Conservation (phyloP, 2,329 filamentous ascomycete species). For the Cytospora piceae region DNA sequence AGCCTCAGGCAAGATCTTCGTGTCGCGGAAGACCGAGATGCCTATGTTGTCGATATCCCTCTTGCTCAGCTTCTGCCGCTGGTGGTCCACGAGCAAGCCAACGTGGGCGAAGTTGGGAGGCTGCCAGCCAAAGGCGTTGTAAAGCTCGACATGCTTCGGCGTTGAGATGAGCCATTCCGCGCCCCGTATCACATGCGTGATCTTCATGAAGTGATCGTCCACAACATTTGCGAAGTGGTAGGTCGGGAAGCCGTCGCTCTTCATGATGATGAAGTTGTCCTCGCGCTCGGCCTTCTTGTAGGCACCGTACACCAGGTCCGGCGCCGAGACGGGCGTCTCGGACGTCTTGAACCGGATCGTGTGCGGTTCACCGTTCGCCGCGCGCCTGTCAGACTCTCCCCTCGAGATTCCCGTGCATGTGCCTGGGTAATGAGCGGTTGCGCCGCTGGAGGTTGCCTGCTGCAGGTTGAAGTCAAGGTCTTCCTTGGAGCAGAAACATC, state of each 20-base stretch:
- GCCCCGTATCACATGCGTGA: constrained; percentile 93
- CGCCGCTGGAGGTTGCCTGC: constrained; percentile 44
- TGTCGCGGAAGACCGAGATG: constrained; percentile 53
- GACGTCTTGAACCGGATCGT: constrained; percentile 77
- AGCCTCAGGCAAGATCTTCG: constrained; percentile 52
- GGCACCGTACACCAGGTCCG: constrained; percentile 78
- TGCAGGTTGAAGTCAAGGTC: constrained; percentile 58
- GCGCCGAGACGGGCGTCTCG: constrained; percentile 64
- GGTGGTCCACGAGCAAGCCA: constrained; percentile 69
- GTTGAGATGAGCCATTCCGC: constrained; percentile 98
- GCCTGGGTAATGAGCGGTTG: constrained; percentile 57
- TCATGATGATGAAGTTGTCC: constrained; percentile 88
- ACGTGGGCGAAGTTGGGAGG: constrained; percentile 80
- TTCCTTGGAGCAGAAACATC: constrained; percentile 83
- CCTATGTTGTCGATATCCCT: constrained; percentile 62
- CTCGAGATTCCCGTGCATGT: constrained; percentile 70
- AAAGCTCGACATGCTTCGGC: constrained; percentile 72
- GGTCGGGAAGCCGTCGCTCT: constrained; percentile 89
- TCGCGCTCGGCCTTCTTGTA: constrained; percentile 59
- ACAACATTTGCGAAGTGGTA: constrained; percentile 98
- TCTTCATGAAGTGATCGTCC: constrained; percentile 92
- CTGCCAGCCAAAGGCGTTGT: constrained; percentile 75
- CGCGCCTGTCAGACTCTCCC: constrained; percentile 72
- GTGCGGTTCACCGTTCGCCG: constrained; percentile 69
- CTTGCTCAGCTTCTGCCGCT: constrained; percentile 85